phyloP scores from a whole-genome alignment of 352 stramenopile species.

The Pseudoperonospora humuli region DNA sequence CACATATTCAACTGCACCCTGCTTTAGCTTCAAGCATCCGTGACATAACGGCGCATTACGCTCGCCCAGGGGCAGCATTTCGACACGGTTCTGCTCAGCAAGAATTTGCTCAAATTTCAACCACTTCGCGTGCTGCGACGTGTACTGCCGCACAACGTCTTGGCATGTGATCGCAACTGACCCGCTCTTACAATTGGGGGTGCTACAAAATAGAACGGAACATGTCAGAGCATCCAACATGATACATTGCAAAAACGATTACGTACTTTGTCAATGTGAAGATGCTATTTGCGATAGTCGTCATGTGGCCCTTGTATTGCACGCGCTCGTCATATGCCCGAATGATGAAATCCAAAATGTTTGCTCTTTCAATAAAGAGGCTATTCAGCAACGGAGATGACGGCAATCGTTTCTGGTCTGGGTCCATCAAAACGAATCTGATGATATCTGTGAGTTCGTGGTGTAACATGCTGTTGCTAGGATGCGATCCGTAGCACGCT shows the following conservation, averaged over 20 bases:
- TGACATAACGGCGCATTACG: constrained; percentile 74
- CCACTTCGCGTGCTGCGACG: constrained; percentile 59
- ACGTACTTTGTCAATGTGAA: constrained; percentile 83
- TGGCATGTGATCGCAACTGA: constrained; percentile 54
- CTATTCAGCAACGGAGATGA: constrained; percentile 75
- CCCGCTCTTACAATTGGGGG: constrained; percentile 56
- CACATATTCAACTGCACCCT: constrained; percentile 74
- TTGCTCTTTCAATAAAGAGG: constrained; percentile 60
- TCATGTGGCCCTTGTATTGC: constrained; percentile 86
- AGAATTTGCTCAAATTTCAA: constrained; percentile 65
- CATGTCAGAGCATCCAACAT: constrained; percentile 6
- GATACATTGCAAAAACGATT: neutral
- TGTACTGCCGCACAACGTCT: constrained; percentile 75
- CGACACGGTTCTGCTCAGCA: constrained; percentile 69
- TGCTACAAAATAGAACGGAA: constrained; percentile 26
- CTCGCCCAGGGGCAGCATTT: constrained; percentile 78
- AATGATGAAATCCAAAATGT: constrained; percentile 80
- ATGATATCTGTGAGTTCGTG: constrained; percentile 84
- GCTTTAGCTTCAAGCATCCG: constrained; percentile 74
- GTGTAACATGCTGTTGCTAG: constrained; percentile 77
- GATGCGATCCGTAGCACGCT: constrained; percentile 67
- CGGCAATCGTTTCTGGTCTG: constrained; percentile 71
- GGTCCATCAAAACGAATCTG: constrained; percentile 78
- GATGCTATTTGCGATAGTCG: constrained; percentile 84
- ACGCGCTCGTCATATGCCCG: constrained; percentile 63